phyloP scores from a whole-genome alignment of 805 yeast species.

The Ogataea naganishii region DNA sequence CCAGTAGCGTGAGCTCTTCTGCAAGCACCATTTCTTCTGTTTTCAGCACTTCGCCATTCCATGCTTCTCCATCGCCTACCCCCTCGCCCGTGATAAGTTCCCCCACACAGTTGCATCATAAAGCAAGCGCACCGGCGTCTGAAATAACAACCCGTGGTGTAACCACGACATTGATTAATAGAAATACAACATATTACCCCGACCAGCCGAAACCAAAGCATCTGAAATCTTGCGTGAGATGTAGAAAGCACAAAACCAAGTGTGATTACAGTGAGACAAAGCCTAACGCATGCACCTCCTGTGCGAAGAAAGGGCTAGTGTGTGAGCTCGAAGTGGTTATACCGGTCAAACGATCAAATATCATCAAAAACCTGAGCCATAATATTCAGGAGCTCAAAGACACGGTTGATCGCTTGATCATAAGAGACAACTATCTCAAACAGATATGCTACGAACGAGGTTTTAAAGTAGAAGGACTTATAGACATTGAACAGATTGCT shows the following conservation, averaged over 20 bases:
- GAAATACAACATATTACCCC: slow-evolving; percentile 9
- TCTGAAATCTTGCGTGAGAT: slow-evolving; percentile 52
- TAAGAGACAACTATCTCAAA: slow-evolving; percentile 17
- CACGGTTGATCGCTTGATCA: slow-evolving; percentile 19
- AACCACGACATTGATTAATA: slow-evolving; percentile 13
- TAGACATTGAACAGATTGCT: slow-evolving; percentile 13
- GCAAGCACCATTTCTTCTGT: too few relatives aligned
- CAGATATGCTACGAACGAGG: slow-evolving; percentile 17
- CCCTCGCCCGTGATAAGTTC: too few relatives aligned
- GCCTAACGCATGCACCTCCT: slow-evolving; percentile 51
- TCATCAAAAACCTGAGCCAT: slow-evolving; percentile 25
- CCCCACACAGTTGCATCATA: too few relatives aligned
- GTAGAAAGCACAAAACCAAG: slow-evolving; percentile 58
- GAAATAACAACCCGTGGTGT: too few relatives aligned
- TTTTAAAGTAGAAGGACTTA: slow-evolving; percentile 20
- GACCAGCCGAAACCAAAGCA: slow-evolving; percentile 30
- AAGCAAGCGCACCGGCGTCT: too few relatives aligned
- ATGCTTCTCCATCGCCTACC: too few relatives aligned
- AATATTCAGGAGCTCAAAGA: slow-evolving; percentile 22
- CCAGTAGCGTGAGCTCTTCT: too few relatives aligned
- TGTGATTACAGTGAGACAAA: slow-evolving; percentile 47
- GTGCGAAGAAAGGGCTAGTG: slow-evolving; percentile 38
- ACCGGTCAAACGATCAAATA: slow-evolving; percentile 39
- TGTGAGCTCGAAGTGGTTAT: slow-evolving; percentile 51
- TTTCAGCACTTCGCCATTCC: too few relatives aligned